Base-by-base conservation (phyloP, 2,329 filamentous ascomycete genomes). In the Fusarium sp. region DNA sequence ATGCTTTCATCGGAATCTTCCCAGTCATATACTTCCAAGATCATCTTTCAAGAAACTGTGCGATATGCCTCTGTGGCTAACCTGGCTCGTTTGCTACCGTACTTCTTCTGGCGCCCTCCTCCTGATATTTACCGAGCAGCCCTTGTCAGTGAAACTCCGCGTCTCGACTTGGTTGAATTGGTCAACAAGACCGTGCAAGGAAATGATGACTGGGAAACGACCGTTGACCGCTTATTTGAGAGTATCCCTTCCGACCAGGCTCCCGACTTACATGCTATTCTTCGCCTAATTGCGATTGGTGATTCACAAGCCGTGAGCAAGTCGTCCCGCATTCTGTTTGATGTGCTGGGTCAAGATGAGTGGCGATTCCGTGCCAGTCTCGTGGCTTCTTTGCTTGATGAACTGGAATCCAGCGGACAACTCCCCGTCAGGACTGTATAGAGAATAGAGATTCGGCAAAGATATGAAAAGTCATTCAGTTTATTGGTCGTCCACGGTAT, bases 61-160 rank as follows among this genome's bases (percentile, higher is more conserved):
- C 73, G 76, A 14, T 78, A 78, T 60, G 51, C 45, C 10, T 68
- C 65, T 31, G 69, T 59, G 18, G 45, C 74, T 11, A 78, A 76
- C 25, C 74, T 80, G 46, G 73, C 80, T 38, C 72, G 60, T 15
- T 70, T 78, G 14, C 79, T 82, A 35, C 81, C 82, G 3, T 82
- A 82, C 61, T 78, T 83, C 46, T 79, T 84, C 67, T 84, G 81
- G 80, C 78, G 80, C 7, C 78, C 82, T 25, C 80, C 81, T 3
- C 52, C 63, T n/a, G 37, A 45, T 11, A 52, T 77, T 27, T 83
- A 83, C 73, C 68, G 64, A 12, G 57, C 64, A 8, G 76, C 78
- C 18, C 69, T 82, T 10, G 69, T 72, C 49, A 25, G 61, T 16
- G 56, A 66, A 19, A 42, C 68, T 42, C 48, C 70, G 15, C 58